phyloP scores from a whole-genome alignment of 2,329 filamentous ascomycete species.

The Paraphoma sp. region DNA sequence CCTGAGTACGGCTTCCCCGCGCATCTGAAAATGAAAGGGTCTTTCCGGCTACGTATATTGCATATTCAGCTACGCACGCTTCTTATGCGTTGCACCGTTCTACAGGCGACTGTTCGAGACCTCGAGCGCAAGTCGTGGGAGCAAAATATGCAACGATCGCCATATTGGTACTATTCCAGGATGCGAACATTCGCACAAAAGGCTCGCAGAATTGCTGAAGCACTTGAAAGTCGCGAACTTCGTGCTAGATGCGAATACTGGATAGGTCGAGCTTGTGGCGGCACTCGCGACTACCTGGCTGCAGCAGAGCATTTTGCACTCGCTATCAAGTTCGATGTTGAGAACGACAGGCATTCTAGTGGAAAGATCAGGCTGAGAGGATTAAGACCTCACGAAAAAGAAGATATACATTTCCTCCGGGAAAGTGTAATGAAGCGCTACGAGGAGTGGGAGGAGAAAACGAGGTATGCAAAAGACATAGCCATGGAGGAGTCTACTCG shows the following conservation, averaged over 20 bases:
- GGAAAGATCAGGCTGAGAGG: not conserved
- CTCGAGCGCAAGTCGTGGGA: conserved; percentile 4
- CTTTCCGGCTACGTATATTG: conserved; percentile 2
- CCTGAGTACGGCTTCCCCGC: not conserved
- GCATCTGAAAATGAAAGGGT: not conserved
- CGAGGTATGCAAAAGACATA: not conserved
- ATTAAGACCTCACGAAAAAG: conserved; percentile 9
- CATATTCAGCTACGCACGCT: conserved; percentile 10
- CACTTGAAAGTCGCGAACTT: conserved; percentile 11
- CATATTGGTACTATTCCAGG: conserved; percentile 1
- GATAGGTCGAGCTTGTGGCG: conserved; percentile 20
- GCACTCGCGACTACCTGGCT: conserved; percentile 8
- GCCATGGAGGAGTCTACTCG: not conserved
- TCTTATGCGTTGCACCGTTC: conserved; percentile 21
- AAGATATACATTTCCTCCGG: conserved; percentile 11
- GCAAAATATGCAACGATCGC: not conserved
- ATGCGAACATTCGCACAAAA: conserved; percentile 9
- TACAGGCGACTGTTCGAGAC: conserved; percentile 6
- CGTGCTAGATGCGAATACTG: conserved; percentile 28
- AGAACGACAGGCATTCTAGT: not conserved
- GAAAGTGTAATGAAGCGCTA: conserved; percentile 2
- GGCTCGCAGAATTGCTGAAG: conserved; percentile 14
- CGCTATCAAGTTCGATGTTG: conserved; percentile 12
- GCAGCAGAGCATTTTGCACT: conserved; percentile 13
- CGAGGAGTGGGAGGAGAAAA: not conserved